Evolutionary conservation across 306 rosid species (phyloP), one percentile per base, ranked within the genome.

Genomic region (Hippophae gyantsensis): DNA sequence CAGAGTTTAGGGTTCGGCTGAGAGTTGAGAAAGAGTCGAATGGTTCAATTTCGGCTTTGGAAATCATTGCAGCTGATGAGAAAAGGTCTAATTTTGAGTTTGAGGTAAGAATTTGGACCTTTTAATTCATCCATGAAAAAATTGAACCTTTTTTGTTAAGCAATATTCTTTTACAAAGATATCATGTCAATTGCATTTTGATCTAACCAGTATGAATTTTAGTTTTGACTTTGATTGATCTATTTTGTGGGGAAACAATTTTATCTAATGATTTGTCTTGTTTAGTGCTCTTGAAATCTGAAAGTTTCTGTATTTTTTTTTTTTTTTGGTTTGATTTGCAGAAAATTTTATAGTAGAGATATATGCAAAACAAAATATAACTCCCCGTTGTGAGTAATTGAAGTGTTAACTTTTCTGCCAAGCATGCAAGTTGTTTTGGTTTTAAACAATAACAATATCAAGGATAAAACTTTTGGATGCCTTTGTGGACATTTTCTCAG

Each of bases 61-160:
- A 72, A 48, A 76, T 80, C 48, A 84, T 84, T 80, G 85, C 80
- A 23, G 77, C 72, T 7, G 94, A 84, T 9, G 89, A 84, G 75
- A 88, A 82, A 66, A 72, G 89, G 62, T 88, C 89, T 6, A 82
- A 88, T 78, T 67, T 88, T 54, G 82, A 78, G 75, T 68, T 74
- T 23, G 89, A 84, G 96, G 96, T 82, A 65, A 69, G 63, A 67
- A 10, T 48, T 53, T 53, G 6, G 25, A 26, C 3, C 46, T 38
- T 27, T 40, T n/a, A 9, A 9, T 48, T 0, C 12, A 11, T 48
- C 13, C 14, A 10, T 48, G 52, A 48, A 48, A 11, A 48, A 48
- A 48, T 6, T 3, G 23, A 48, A 48, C 50, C 8, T 46, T 46
- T 46, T 46, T 46, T 13, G 3, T 46, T 10, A 7, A 46, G 13